These are phyloP conservation scores for Scedosporium apiospermum DNA, from an alignment of 2,329 filamentous ascomycete species.

Conservation along the genomic window DNA sequence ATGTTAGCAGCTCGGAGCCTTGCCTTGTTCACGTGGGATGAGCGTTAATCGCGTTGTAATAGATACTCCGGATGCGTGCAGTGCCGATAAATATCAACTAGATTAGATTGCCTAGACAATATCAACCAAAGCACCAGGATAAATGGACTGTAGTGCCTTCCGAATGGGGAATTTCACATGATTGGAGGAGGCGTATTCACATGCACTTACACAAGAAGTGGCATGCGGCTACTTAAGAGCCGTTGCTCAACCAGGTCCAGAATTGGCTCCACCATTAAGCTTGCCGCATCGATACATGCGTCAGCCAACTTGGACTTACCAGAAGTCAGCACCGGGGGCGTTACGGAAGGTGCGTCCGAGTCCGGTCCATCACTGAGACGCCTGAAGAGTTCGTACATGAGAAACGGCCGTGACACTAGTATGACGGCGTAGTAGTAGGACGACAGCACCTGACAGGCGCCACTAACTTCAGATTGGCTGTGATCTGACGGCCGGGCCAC, in stretches of 20 bases:
- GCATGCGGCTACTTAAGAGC: constrained; percentile 33
- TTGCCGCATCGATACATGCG: constrained; percentile 45
- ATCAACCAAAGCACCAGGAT: too few species aligned
- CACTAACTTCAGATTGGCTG: constrained; percentile 24
- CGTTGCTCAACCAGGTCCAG: constrained; percentile 32
- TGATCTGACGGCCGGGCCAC: constrained; percentile 17
- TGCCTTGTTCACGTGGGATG: too few species aligned
- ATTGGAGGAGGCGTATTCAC: too few species aligned
- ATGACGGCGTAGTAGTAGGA: constrained; percentile 51
- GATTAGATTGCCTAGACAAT: neutral
- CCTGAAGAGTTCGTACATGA: constrained; percentile 44
- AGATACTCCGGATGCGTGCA: too few species aligned
- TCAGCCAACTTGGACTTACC: constrained; percentile 42
- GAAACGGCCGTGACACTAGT: constrained; percentile 43
- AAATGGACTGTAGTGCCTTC: too few species aligned
- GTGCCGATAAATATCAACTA: too few species aligned
- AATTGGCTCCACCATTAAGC: constrained; percentile 41
- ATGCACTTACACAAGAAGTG: constrained; percentile 37
- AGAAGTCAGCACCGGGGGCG: constrained; percentile 18
- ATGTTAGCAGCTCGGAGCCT: neutral
- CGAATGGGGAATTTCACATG: too few species aligned
- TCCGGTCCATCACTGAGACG: constrained; percentile 27
- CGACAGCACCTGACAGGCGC: constrained; percentile 40
- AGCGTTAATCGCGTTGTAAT: too few species aligned
- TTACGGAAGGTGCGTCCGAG: neutral